Conservation (phyloP, 208 protist species). For the Leishmania gerbilli region DNA sequence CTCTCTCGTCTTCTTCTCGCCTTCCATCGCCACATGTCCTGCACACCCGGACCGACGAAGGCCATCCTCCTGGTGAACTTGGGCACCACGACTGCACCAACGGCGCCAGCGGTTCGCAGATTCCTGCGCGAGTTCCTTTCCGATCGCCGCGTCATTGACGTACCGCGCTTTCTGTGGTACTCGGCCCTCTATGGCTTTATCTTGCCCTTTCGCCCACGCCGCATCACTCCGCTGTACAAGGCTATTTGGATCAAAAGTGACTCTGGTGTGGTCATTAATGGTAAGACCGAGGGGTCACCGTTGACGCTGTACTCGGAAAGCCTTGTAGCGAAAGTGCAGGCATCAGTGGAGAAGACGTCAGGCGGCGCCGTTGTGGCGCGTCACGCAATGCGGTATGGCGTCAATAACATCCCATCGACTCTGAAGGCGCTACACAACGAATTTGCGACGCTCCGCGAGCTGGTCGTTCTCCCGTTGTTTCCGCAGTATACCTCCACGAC, state of each 20-base stretch:
- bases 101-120: slow-evolving; percentile 17
- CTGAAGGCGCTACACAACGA: slow-evolving; percentile 24
- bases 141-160: slow-evolving; percentile 45
- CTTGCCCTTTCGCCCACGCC: slow-evolving; percentile 40
- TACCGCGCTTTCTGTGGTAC: slow-evolving; percentile 43
- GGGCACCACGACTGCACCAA: slow-evolving; percentile 30
- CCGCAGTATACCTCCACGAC: slow-evolving; percentile 66
- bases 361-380: slow-evolving; percentile 22
- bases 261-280: slow-evolving; percentile 18
- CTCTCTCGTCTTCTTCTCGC: neutral
- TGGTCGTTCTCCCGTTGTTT: slow-evolving; percentile 58
- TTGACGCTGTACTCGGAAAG: slow-evolving; percentile 17
- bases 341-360: neutral
- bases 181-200: slow-evolving; percentile 60
- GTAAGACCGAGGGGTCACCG: slow-evolving; percentile 18
- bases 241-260: slow-evolving; percentile 36
- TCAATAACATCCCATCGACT: slow-evolving; percentile 21
- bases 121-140: slow-evolving; percentile 43
- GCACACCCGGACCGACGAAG: slow-evolving; percentile 1
- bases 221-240: slow-evolving; percentile 29
- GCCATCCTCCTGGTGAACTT: slow-evolving; percentile 50
- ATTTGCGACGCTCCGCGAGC: slow-evolving; percentile 3
- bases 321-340: slow-evolving; percentile 4
- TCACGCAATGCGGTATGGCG: slow-evolving; percentile 38
- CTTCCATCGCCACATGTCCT: slow-evolving; percentile 6